Base-by-base conservation (phyloP, 164 flowering plant genomes). In the Houttuynia cordata region DNA sequence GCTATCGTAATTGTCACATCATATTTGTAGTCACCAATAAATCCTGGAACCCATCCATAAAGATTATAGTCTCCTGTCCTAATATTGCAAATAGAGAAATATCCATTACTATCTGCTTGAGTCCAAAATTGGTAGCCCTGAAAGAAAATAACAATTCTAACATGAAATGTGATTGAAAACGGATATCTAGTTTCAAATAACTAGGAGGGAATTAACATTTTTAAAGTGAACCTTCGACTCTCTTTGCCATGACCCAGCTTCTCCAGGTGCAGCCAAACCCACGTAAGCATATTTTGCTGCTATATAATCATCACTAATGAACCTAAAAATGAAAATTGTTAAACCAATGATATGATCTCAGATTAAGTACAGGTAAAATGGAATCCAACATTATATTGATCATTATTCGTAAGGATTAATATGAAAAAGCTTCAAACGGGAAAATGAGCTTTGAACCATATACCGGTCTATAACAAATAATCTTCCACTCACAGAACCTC, bases 101-200 rank as follows among this genome's bases (percentile, higher is more conserved):
- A 75, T 30, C 97, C 96, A 30, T 73, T 69, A 1, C 59, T 51
- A 39, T 87, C 91, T 0, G 91, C 72, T 71, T 34, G 71, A 4
- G 78, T 77, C 96, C 98, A 92, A 55, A 92, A 92, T 61, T 92
- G 98, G 63, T 91, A 91, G 0, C 79, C 88, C 96, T 88, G 77
- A 41, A 10, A 53, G 13, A 51, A 10, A 19, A 45, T 12, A 30
- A 30, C 37, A 30, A 30, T 30, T 30, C 2, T 2, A 30, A 30
- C 6, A 30, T 30, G 37, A 2, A 30, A 30, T 30, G 37, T 30
- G 6, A 30, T 30, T 30, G 37, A 2, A 30, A 30, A 30, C 6
- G 37, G 6, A 6, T 30, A 30, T 30, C 37, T 30, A 30, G 37
- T 30, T 30, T 30, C 17, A 45, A 45, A 45, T 45, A 17, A 7